phyloP scores from a whole-genome alignment of 2,329 filamentous ascomycete species.

The Arthrinium phaeospermum region DNA sequence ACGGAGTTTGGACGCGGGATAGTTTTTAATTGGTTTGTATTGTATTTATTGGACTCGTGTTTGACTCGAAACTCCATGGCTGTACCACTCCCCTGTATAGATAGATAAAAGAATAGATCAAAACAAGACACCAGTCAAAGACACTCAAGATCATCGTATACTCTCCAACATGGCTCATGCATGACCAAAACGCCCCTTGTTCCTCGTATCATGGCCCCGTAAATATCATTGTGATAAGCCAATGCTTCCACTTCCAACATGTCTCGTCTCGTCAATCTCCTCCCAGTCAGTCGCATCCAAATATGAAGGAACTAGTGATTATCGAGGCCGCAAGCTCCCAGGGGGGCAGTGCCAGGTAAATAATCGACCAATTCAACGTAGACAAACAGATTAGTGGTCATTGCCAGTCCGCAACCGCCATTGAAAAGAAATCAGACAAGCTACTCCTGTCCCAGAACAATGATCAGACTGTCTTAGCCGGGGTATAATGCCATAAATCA shows the following conservation, averaged over 20 bases:
- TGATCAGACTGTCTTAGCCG: conserved; percentile 21
- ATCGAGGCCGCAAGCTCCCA: background rate
- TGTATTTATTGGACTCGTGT: background rate
- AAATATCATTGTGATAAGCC: conserved; percentile 1
- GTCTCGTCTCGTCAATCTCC: conserved; percentile 5
- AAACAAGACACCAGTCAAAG: conserved; percentile 3
- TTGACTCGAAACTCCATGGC: conserved; percentile 3
- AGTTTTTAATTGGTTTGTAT: background rate
- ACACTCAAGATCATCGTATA: conserved; percentile 8
- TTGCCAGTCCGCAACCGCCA: background rate
- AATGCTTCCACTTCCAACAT: conserved; percentile 16
- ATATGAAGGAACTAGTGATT: background rate
- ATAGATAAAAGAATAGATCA: background rate
- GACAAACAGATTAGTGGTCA: conserved; percentile 7
- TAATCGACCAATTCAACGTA: background rate
- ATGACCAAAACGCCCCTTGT: conserved; percentile 1
- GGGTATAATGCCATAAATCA: conserved; percentile 28
- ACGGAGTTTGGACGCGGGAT: background rate
- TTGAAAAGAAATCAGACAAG: conserved; percentile 17
- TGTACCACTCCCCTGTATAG: conserved; percentile 4
- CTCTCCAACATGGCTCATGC: background rate
- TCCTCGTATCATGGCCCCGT: conserved; percentile 4
- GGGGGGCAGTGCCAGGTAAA: background rate
- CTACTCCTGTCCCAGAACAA: conserved; percentile 20
- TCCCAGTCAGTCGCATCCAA: background rate